Evolutionary conservation across 805 yeast species (phyloP), one percentile per base, ranked within the genome.

Genomic region (Naumovozyma baii): DNA sequence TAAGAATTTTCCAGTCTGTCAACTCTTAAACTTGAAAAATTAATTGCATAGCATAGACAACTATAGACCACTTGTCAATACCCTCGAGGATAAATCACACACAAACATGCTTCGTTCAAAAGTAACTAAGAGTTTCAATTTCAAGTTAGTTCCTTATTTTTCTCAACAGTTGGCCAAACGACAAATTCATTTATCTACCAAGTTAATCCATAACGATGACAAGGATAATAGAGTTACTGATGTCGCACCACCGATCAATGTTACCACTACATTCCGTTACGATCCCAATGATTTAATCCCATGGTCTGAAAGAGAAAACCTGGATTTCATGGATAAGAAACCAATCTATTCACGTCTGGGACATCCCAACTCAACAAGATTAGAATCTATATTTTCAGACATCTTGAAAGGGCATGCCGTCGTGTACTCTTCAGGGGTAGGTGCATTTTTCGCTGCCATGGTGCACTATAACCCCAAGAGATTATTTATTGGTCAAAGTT

Each of bases 391-490:
- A 1, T 66, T 88, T 8, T 72, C 73, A 1, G 57, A 68, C 29
- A 61, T 87, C 15, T 62, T 85, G 3, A 80, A 70, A 16, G 83
- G 79, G 2, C 72, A 80, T 44, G 77, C 80, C 0, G 77, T 84
- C 0, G 70, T 76, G 0, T 90, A 86, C 57, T 72, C 78, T 34
- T 79, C 88, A 1, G 96, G 97, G 0, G 61, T 86, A 22, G 69
- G 86, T 36, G 94, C 96, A 0, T 84, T 83, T 57, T 74, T 70
- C 51, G 96, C 86, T 0, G 74, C 82, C 2, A 61, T 88, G 57
- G 73, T 80, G 28, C 71, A 78, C 48, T 70, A 66, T 49, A 78
- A 81, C 49, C 96, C 96, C 1, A 82, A 80, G 50, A 69, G 69
- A 13, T 61, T 88, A 20, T 81, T 84, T 20, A 73, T 85, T 48